A percentile compares a stretch with the other conserved stretches of the same genome.
These are phyloP conservation scores for Fusarium praegraminearum DNA, from an alignment of 2,329 filamentous ascomycete genomes.

Conservation along the genomic window DNA sequence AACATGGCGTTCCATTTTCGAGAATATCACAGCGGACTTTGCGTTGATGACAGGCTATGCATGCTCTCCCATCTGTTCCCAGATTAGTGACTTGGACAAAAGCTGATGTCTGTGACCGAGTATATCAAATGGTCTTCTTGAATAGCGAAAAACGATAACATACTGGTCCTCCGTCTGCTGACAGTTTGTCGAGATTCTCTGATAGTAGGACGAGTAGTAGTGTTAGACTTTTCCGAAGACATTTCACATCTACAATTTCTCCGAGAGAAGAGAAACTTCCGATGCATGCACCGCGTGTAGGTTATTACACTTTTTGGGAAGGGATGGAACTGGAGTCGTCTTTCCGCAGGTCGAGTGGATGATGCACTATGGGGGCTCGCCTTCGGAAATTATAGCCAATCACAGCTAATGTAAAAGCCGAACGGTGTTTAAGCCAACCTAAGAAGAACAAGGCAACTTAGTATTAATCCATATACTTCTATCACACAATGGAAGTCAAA, in stretches of 20 bases:
- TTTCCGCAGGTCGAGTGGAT: background rate
- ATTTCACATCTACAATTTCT: conserved; percentile 11
- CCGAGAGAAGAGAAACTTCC: conserved; percentile 15
- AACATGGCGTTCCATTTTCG: conserved; percentile 60
- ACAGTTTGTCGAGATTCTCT: background rate
- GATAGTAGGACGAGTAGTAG: background rate
- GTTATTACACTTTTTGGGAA: background rate
- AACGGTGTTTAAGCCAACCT: background rate
- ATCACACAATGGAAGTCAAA: too few relatives aligned
- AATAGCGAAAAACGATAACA: conserved; percentile 5
- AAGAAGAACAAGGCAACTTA: background rate
- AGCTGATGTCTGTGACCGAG: background rate
- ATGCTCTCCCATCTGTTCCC: conserved; percentile 55
- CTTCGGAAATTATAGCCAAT: conserved; percentile 12
- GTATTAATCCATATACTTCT: background rate
- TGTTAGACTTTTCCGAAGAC: conserved; percentile 18
- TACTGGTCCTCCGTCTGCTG: conserved; percentile 31
- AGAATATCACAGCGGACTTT: conserved; percentile 65
- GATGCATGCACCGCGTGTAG: background rate
- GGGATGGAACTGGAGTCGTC: background rate
- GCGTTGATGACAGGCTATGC: conserved; percentile 61
- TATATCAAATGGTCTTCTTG: background rate
- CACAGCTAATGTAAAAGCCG: background rate
- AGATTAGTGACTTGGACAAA: background rate
- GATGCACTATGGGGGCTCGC: too few relatives aligned